Base-by-base conservation (phyloP, 2,329 filamentous ascomycete species). In the Decorospora gaudefroyi region DNA sequence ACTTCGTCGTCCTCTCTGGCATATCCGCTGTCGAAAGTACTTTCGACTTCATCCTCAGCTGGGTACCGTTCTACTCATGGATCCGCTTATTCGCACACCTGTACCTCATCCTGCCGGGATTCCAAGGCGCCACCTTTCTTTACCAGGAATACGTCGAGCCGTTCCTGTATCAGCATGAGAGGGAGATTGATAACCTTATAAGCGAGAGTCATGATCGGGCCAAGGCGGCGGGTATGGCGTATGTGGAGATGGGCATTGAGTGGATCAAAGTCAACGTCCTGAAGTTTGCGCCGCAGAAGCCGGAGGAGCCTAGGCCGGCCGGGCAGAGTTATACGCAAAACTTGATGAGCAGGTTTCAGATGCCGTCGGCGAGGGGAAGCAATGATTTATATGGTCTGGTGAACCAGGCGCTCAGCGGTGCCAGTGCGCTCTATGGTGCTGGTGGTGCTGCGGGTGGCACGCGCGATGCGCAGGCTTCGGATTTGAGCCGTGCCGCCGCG, bases 51-150 rank as follows among this genome's bases (percentile, higher is more conserved):
- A 85, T 97, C 64, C 80, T 97, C 32, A 80, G 80, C 69, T 97
- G 90, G 89, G 76, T 97, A 25, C 93, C 93, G 2, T 95, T 97
- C 72, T 99, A 96, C 74, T 82, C 88, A 59, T 96, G 91, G 81
- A 78, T 96, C 62, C 90, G 93, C 55, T 82, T 96, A 41, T 76
- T 85, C 65, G 86, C 93, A 73, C 84, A 96, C 66, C 83, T 93
- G 56, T 99, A 96, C 76, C 88, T 99, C 51, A 90, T 97, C 64
- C 83, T 96, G n/a, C 93, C 92, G 0, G 92, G 95, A 71, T 93
- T 90, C n/a, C 92, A 96, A 69, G 93, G 93, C 69, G 90, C 91
- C 44, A 87, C 87, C 49, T 75, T 87, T 61, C 77, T 97, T 53
- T 99, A 97, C 76, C 83, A 90, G 64, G 80, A 84, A 50, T 84